Conservation (phyloP, 1,139 yeast genomes). For the Yamadazyma atmosphaerica region DNA sequence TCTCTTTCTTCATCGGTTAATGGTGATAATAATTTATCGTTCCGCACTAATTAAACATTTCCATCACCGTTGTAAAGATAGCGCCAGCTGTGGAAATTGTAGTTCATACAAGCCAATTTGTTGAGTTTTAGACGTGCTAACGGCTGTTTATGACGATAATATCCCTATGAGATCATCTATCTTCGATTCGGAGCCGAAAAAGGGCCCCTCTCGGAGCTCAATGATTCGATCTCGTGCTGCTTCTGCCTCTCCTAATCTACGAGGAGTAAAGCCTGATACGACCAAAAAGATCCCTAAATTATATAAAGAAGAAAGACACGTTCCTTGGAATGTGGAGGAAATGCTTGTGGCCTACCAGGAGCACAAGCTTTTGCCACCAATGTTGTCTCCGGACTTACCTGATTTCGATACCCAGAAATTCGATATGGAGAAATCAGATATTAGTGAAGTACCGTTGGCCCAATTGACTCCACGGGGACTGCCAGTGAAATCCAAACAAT, state of each 20-base stretch:
- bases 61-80: too few relatives aligned
- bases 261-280: not conserved
- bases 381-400: slow-evolving; percentile 45
- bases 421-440: slow-evolving; percentile 4
- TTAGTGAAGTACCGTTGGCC: not conserved
- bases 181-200: slow-evolving; percentile 24
- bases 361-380: slow-evolving; percentile 38
- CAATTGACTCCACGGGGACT: slow-evolving; percentile 1
- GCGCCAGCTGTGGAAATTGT: not conserved
- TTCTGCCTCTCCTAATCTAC: slow-evolving; percentile 6
- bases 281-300: not conserved
- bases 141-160: too few relatives aligned
- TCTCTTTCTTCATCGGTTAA: not conserved
- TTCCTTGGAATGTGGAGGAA: slow-evolving; percentile 46
- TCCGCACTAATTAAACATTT: too few relatives aligned
- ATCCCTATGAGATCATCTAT: slow-evolving; percentile 46
- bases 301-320: not conserved
- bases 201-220: not conserved
- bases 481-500: not conserved
- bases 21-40: too few relatives aligned
- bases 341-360: slow-evolving; percentile 37
- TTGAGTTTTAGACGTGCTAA: too few relatives aligned
- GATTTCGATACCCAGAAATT: slow-evolving; percentile 9
- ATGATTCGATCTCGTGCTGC: slow-evolving; percentile 1
- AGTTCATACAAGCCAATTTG: not conserved